A percentile compares a stretch with the other conserved stretches of the same genome.
These are phyloP conservation scores for Suhomyces terraborum DNA, from an alignment of 1,139 yeast species.

Conservation along the genomic window DNA sequence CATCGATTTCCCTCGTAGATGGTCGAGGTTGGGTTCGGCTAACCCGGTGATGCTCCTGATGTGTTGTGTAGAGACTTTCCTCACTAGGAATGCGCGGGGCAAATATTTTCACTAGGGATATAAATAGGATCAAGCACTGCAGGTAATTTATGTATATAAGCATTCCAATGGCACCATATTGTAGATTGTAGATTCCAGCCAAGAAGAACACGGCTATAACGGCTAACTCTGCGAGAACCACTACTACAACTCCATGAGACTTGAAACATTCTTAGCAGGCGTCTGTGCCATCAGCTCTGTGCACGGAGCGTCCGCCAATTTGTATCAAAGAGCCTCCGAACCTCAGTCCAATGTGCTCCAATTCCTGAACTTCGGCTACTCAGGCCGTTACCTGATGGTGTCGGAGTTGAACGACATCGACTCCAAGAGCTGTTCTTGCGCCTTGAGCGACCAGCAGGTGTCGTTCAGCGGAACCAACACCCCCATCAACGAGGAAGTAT, in stretches of 20 bases:
- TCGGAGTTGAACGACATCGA: slow-evolving; percentile 50
- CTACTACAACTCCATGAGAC: slow-evolving; percentile 5
- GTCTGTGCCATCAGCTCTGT: slow-evolving; percentile 1
- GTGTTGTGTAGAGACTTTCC: neutral
- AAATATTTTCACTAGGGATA: neutral
- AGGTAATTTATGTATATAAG: slow-evolving; percentile 2
- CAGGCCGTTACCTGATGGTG: slow-evolving; percentile 78
- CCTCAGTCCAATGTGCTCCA: slow-evolving; percentile 17
- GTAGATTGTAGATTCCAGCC: neutral
- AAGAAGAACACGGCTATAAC: too few relatives aligned
- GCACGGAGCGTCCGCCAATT: neutral
- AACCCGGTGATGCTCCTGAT: too few relatives aligned
- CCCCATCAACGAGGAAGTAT: slow-evolving; percentile 85
- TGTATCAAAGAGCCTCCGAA: neutral
- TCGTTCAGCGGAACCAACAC: slow-evolving; percentile 73
- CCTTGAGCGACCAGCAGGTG: slow-evolving; percentile 52
- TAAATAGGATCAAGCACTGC: slow-evolving; percentile 3
- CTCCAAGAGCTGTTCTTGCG: slow-evolving; percentile 61
- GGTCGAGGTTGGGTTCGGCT: too few relatives aligned
- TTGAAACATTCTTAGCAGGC: slow-evolving; percentile 1
- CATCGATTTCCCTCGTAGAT: too few relatives aligned
- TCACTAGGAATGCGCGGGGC: neutral
- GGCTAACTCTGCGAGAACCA: too few relatives aligned
- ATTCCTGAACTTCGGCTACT: slow-evolving; percentile 57
- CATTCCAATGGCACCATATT: neutral